phyloP scores from a whole-genome alignment of 2,329 filamentous ascomycete species.

The Microcera coccophila region DNA sequence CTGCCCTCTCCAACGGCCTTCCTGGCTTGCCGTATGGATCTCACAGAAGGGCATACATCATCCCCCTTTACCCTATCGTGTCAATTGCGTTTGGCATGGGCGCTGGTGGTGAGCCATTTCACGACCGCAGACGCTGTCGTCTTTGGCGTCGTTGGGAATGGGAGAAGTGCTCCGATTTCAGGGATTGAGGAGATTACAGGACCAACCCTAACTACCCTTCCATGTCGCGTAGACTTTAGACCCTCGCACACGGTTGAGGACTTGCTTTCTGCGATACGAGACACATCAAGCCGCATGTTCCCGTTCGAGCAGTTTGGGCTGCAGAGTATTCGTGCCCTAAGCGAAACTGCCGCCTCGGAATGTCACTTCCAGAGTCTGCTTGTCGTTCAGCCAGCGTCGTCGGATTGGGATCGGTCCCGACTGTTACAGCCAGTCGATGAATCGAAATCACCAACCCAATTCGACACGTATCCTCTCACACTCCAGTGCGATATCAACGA shows the following conservation, averaged over 20 bases:
- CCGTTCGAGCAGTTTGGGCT: conserved; percentile 25
- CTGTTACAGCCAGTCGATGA: conserved; percentile 5
- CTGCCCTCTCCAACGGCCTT: neutral
- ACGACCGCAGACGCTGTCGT: conserved; percentile 22
- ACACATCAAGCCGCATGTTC: conserved; percentile 17
- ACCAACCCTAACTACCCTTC: conserved; percentile 23
- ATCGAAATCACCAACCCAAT: neutral
- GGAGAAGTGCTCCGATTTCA: conserved; percentile 16
- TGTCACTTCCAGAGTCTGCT: conserved; percentile 2
- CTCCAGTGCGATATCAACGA: neutral
- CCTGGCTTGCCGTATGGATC: too few relatives aligned
- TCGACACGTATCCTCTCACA: neutral
- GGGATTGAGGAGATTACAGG: conserved; percentile 19
- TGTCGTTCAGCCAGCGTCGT: conserved; percentile 6
- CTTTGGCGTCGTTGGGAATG: conserved; percentile 17
- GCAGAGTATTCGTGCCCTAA: conserved; percentile 21
- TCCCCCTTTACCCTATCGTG: too few relatives aligned
- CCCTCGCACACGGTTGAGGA: conserved; percentile 26
- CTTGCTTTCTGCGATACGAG: conserved; percentile 37
- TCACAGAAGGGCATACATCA: too few relatives aligned
- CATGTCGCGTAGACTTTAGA: conserved; percentile 26
- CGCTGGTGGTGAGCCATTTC: conserved; percentile 33
- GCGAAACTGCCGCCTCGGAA: neutral
- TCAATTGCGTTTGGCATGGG: conserved; percentile 16
- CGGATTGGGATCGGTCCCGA: too few relatives aligned